These are phyloP conservation scores for Plasmodium berghei DNA, from an alignment of 169 alveolate genomes.

Conservation along the genomic window DNA sequence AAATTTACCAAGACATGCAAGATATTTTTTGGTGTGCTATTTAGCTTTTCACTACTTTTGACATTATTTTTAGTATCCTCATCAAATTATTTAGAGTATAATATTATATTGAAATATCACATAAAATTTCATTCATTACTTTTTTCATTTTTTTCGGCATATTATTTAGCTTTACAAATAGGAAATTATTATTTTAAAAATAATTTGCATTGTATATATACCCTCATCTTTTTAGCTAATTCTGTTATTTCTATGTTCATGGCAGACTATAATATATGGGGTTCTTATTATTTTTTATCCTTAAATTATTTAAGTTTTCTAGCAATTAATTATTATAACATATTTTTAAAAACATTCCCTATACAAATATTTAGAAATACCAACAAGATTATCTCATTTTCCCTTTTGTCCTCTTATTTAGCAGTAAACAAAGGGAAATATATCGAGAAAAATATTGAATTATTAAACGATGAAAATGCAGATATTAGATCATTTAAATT, in stretches of 20 bases:
- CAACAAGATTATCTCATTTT: conserved; percentile 24
- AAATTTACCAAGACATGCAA: conserved; percentile 62
- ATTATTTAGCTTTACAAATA: conserved; percentile 63
- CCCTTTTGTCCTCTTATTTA: conserved; percentile 45
- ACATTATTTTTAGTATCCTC: conserved; percentile 45
- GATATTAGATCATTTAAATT: conserved; percentile 6
- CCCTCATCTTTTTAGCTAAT: conserved; percentile 14
- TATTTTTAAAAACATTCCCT: conserved; percentile 25
- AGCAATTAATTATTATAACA: conserved; percentile 43
- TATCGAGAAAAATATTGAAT: conserved; percentile 51
- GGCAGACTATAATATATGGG: conserved; percentile 67
- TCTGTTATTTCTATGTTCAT: conserved; percentile 39
- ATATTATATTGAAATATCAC: conserved; percentile 56
- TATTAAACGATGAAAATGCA: conserved; percentile 10
- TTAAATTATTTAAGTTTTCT: conserved; percentile 36
- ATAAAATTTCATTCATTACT: conserved; percentile 57
- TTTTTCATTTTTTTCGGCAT: conserved; percentile 60
- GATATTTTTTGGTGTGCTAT: conserved; percentile 59
- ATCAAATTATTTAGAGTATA: conserved; percentile 59
- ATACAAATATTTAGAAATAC: conserved; percentile 32
- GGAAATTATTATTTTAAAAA: conserved; percentile 41
- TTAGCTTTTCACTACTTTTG: conserved; percentile 48
- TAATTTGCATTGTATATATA: conserved; percentile 20
- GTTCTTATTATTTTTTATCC: conserved; percentile 36
- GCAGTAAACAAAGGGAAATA: conserved; percentile 68